These are phyloP conservation scores for Jackrogersella multiformis DNA, from an alignment of 495 filamentous ascomycete species.

Conservation along the genomic window DNA sequence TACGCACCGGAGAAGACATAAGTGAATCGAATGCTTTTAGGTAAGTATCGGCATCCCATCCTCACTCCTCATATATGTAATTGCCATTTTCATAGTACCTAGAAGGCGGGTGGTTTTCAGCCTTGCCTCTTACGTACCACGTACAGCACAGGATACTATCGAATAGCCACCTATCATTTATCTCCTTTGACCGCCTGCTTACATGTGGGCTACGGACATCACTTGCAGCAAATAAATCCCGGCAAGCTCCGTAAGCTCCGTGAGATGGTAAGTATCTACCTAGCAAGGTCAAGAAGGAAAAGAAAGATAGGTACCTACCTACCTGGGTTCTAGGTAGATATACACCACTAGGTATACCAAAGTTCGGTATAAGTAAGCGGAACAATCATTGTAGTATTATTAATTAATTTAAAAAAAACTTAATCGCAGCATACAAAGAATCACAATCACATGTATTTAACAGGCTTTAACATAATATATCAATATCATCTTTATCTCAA, in stretches of 20 bases:
- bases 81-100: no score
- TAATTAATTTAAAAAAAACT: background rate
- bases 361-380: no score
- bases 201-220: background rate
- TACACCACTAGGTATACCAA: no score
- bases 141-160: background rate
- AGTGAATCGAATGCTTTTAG: no score
- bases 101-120: background rate
- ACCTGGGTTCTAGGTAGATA: no score
- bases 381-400: background rate
- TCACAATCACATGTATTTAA: no score
- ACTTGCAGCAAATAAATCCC: background rate
- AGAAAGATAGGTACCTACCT: background rate
- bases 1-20: no score
- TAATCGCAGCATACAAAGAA: no score
- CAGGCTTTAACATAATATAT: background rate
- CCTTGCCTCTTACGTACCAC: background rate
- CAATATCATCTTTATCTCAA: background rate
- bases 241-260: background rate
- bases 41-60: no score
- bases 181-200: background rate
- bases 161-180: background rate
- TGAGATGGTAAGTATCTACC: background rate
- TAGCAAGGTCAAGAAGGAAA: background rate
- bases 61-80: no score